These are phyloP conservation scores for Trametes elegans DNA, from an alignment of 768 basidiomycete species.

Conservation along the genomic window DNA sequence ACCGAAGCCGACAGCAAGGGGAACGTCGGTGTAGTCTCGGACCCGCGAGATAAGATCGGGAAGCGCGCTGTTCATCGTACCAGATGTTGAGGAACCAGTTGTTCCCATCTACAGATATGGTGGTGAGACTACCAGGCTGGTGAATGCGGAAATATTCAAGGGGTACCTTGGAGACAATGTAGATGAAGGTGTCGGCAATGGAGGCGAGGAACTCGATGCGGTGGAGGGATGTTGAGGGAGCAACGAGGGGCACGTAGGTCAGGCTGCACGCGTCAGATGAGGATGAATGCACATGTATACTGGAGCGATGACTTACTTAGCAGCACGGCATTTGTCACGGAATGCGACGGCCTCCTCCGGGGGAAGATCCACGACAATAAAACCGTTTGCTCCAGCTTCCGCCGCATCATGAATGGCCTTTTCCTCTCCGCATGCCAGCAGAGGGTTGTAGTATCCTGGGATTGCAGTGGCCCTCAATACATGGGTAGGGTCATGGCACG, in stretches of 20 bases:
- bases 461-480: background rate
- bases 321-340: constrained; percentile 79
- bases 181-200: constrained; percentile 97
- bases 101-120: constrained; percentile 84
- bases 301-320: constrained; percentile 54
- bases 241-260: constrained; percentile 93
- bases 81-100: constrained; percentile 83
- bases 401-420: constrained; percentile 87
- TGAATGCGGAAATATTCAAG: background rate
- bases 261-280: constrained; percentile 46
- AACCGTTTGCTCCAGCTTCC: constrained; percentile 93
- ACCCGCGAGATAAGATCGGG: constrained; percentile 85
- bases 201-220: constrained; percentile 89
- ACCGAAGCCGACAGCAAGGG: constrained; percentile 96
- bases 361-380: constrained; percentile 96
- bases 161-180: constrained; percentile 90
- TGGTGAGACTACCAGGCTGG: background rate
- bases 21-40: constrained; percentile 71
- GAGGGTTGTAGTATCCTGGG: constrained; percentile 98
- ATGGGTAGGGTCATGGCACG: background rate
- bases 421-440: constrained; percentile 94
- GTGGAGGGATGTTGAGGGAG: constrained; percentile 85
- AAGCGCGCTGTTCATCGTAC: constrained; percentile 69
- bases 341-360: constrained; percentile 94
- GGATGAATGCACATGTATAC: background rate